phyloP scores from a whole-genome alignment of 768 basidiomycete species.

The Boletus reticulatus region DNA sequence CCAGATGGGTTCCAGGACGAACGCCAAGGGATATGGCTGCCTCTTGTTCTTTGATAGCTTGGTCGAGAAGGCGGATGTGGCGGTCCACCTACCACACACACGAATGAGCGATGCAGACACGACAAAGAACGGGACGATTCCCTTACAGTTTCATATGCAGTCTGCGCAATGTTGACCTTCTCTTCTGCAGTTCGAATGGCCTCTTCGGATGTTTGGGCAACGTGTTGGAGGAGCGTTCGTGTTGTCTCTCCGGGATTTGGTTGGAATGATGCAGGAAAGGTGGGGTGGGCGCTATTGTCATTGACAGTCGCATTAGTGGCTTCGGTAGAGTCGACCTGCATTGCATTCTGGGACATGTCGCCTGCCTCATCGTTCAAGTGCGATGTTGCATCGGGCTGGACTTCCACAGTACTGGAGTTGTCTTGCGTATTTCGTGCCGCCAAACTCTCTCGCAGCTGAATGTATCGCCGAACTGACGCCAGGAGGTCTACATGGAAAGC shows the following conservation, averaged over 20 bases:
- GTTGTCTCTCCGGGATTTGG: constrained; percentile 36
- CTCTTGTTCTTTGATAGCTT: constrained; percentile 65
- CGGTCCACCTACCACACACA: constrained; percentile 59
- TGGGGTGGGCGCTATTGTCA: background rate
- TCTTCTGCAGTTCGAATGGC: constrained; percentile 66
- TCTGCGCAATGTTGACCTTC: constrained; percentile 72
- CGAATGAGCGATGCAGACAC: background rate
- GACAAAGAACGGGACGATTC: background rate
- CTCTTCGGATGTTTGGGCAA: constrained; percentile 61
- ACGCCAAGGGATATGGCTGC: constrained; percentile 51
- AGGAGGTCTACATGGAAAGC: constrained; percentile 42
- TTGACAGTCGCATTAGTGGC: background rate
- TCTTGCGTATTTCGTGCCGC: constrained; percentile 8
- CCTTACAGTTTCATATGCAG: constrained; percentile 68
- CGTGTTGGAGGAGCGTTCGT: constrained; percentile 51
- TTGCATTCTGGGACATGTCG: background rate
- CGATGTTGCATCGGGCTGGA: background rate
- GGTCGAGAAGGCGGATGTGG: constrained; percentile 75
- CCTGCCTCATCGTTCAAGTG: background rate
- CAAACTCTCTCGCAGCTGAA: constrained; percentile 34
- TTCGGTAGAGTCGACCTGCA: constrained; percentile 8
- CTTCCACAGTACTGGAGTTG: background rate
- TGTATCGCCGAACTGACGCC: constrained; percentile 48
- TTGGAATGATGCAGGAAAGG: background rate
- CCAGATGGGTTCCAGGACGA: constrained; percentile 51